Evolutionary conservation across 2,329 filamentous ascomycete species (phyloP), one percentile per base, ranked within the genome.

Genomic region (Beauveria bassiana): DNA sequence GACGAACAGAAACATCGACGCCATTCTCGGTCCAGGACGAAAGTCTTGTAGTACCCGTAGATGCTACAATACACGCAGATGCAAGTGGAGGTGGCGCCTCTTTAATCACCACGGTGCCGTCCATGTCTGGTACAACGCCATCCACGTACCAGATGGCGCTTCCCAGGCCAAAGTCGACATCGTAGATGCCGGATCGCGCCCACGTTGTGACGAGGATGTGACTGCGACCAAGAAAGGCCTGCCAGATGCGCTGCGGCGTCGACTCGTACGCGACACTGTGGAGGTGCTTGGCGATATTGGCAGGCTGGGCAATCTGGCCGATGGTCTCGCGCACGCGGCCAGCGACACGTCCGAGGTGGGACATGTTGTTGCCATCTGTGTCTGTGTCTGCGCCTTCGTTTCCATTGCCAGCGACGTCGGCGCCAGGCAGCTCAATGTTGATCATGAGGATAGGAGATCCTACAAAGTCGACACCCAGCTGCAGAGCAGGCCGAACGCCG

Each of bases 171-270:
- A 70, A 70, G 20, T 70, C 66, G 1, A 70, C 59, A 8, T 64
- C 61, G n/a, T 70, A 70, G 2, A 70, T 52, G 0, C 68, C 68
- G 0, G 69, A 65, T 1, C 68, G 63, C 1, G 65, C 67, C 68
- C 68, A 70, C 0, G 64, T 70, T 6, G 69, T 70, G 0, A 70
- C 67, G 1, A 70, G 42, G 2, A 70, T 66, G 31, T 70, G 67
- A 0, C 65, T 64, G 2, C 34, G 43, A 3, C 69, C 68, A 0
- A 70, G 40, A 3, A 70, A 70, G 0, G 67, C 67, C 53, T 45
- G 43, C 43, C 43, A 45, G n/a, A 45, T 20, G 3, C 43, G 18
- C 43, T 45, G 43, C 6, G 43, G 43, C n/a, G 43, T 20, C n/a
- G 18, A 8, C 20, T 45, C 43, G n/a, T n/a, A 45, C 9, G 43